Base-by-base conservation (phyloP, 2,329 filamentous ascomycete species). In the Aspergillus neotritici region DNA sequence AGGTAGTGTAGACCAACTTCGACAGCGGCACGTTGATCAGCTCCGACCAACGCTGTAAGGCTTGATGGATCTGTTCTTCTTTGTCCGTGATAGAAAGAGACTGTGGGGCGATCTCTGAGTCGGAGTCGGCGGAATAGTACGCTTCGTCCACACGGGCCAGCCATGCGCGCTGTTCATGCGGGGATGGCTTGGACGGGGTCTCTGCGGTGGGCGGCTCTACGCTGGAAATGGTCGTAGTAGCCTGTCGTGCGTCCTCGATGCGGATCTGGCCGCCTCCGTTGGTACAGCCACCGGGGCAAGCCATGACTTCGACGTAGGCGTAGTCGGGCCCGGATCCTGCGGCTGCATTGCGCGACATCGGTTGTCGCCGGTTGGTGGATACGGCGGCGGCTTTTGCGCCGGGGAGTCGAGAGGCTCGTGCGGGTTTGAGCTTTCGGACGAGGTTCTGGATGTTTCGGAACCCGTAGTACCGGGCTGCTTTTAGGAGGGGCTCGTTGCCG, bases 381-480 rank as follows among this genome's bases (percentile, higher is more conserved):
- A 52, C 61, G 30, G 53, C 54, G 4, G 69, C 66, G 0, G 77
- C 75, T 49, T 75, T 83, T 2, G 82, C 86, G 1, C 88, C 89
- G 1, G 89, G 87, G 72, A 95, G 83, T 44, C 86, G 80, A 34
- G 86, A 91, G 5, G 79, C 74, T 44, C 80, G 82, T 1, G 84
- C 79, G 0, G 93, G 93, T 64, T 94, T 94, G 37, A 98, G 70
- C 48, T 84, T 83, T n/a, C 93, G 82, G 12, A 98, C 93, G 4
- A 98, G 79, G 60, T 98, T 98, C 65, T 97, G 93, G 50, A 98
- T 98, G 61, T 98, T 98, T 40, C 93, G 79, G 74, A 98, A 98
- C 5, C 93, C 93, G 63, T 98, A 98, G 67, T 91, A 98, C 40
- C 93, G 82, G 4, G 91, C 91, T 14, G 87, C 85, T 61, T 81